Evolutionary conservation across 129 eudicot species (phyloP).

Genomic region (Lonicera japonica): DNA sequence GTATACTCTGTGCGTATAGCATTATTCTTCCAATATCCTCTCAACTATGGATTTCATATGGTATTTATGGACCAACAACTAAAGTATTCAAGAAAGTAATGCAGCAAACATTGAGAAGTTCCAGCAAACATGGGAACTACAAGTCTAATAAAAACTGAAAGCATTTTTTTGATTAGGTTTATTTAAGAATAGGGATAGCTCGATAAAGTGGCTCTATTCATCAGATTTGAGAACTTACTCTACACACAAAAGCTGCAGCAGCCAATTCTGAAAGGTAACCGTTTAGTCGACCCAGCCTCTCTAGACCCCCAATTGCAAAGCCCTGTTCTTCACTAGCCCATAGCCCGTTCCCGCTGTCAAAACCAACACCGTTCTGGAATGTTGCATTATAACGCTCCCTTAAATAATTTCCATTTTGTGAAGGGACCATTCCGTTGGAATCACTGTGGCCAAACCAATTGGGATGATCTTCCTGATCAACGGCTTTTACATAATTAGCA

Average conservation of each 20-base stretch:
- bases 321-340: conserved; percentile 96
- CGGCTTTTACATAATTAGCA: conserved; percentile 88
- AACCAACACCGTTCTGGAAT: conserved; percentile 92
- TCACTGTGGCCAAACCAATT: conserved; percentile 18
- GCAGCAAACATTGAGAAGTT: neutral
- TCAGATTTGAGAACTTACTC: conserved; percentile 41
- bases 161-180: too few relatives aligned
- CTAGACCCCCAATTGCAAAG: conserved; percentile 93
- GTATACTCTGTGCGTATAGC: too few relatives aligned
- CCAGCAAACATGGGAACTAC: too few relatives aligned
- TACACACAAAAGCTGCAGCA: conserved; percentile 97
- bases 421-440: conserved; percentile 20
- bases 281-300: conserved; percentile 65
- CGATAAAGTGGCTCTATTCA: neutral
- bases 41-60: neutral
- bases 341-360: conserved; percentile 76
- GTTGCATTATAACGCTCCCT: conserved; percentile 36
- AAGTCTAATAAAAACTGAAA: too few relatives aligned
- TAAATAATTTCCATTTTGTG: conserved; percentile 36
- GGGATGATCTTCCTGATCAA: conserved; percentile 54
- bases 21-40: too few relatives aligned
- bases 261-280: conserved; percentile 94
- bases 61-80: neutral
- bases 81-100: neutral
- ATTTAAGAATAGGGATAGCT: too few relatives aligned